Conservation (phyloP, 495 filamentous ascomycete genomes). For the Apiosordaria backusii region DNA sequence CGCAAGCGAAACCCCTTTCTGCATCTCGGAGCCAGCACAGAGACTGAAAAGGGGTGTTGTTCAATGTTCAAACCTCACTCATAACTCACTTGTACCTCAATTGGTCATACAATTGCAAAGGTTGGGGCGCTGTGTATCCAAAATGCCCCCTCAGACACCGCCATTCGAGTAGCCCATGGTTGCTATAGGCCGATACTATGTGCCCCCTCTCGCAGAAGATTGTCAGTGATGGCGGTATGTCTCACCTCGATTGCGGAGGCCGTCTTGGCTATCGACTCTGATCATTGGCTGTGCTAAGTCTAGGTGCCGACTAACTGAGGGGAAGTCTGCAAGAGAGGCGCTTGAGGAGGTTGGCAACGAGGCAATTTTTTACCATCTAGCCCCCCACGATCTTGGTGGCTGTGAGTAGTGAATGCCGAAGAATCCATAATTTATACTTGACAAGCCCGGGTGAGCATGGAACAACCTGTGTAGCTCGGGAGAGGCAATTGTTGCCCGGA, state of each 20-base stretch:
- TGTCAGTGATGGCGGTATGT: conserved; percentile 6
- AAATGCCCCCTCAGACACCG: neutral
- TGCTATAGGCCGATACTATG: conserved; percentile 11
- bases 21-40: conserved; percentile 3
- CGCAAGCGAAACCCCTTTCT: neutral
- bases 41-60: neutral
- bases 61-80: no score
- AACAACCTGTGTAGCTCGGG: neutral
- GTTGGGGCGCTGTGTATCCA: neutral
- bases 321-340: no score
- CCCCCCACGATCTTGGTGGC: neutral
- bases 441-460: neutral
- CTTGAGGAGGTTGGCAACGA: neutral
- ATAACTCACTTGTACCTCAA: no score
- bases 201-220: conserved; percentile 7
- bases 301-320: neutral
- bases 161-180: neutral
- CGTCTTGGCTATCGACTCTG: neutral
- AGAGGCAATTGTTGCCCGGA: neutral
- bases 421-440: neutral
- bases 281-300: neutral
- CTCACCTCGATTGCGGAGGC: conserved; percentile 1
- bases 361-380: neutral
- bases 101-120: neutral
- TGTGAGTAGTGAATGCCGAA: neutral